Evolutionary conservation across 768 basidiomycete species (phyloP), one percentile per base, ranked within the genome.

Genomic region (Agaricus subrufescens): DNA sequence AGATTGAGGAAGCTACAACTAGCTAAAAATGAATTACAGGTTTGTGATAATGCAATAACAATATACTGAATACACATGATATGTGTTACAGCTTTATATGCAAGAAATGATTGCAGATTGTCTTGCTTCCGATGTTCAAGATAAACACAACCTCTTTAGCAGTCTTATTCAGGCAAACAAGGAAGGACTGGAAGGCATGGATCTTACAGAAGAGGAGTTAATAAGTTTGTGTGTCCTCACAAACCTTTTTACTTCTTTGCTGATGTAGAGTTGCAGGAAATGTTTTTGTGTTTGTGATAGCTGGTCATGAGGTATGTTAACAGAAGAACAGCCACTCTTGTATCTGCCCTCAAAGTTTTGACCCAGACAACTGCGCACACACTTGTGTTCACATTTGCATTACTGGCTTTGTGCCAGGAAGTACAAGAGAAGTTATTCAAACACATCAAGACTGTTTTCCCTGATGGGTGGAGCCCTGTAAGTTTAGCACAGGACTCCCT

Each of bases 261-360:
- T 44, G 31, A 57, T 26, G 34, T 9, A 54, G 29, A 27, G n/a
- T 40, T 38, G 27, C 11, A 73, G 76, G 73, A 23, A 79, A 79
- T 62, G 71, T 77, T n/a, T 79, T 74, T 52, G 73, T 78, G n/a
- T 79, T 77, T 57, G 61, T 85, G n/a, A 63, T 87, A 19, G 85
- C 85, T 25, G 84, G 84, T 6, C 81, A 84, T 56, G 84, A 84
- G 70, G 81, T 81, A 55, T 15, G 62, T 57, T 25, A 14, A 8
- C 6, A 2, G 23, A n/a, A 34, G 42, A 1, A 4, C n/a, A 10
- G 2, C 19, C 11, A 19, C 2, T 23, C 23, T 10, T 40, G 23
- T 40, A n/a, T 27, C 26, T 26, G 19, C 23, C 14, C 5, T n/a
- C 15, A 26, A 46, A 26, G 15, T 43, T 5, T n/a, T 43, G 14